Base-by-base conservation (phyloP, 768 basidiomycete genomes). In the Naganishia antarctica region DNA sequence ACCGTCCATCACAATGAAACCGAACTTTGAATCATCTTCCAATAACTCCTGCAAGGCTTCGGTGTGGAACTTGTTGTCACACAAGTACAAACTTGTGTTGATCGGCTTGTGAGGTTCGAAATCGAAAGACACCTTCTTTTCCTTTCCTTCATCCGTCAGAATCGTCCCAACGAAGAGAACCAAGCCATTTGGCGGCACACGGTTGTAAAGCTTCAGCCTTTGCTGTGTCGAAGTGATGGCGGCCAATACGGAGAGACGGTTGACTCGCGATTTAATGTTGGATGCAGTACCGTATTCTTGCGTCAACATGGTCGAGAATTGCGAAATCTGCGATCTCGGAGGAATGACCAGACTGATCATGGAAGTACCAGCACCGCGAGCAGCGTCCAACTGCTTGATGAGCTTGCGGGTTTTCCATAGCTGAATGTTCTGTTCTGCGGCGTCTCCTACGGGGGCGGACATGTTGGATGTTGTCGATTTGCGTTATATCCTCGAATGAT, bases 51-150 rank as follows among this genome's bases (percentile, higher is more conserved):
- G 89, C 25, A 99, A 84, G 0, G 92, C 93, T 74, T 97, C 96
- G 0, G 96, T 98, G 81, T 98, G 94, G 81, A 99, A 99, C 78
- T 96, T 97, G 82, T 96, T 97, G 83, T 98, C 96, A 76, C 96
- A 99, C 48, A 97, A 87, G 80, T 99, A 99, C 57, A 99, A 85
- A 13, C 79, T 93, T 90, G 94, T 97, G 78, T 97, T 98, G 81
- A 98, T 96, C 34, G 94, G 92, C 77, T 97, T 98, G 79, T 96
- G 94, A 8, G 96, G 96, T 76, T 96, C 91, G 68, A 99, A 93
- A 78, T 97, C 94, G 73, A 98, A 97, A 0, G 91, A 92, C 31
- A 94, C 90, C 78, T 98, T 99, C 83, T 98, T 98, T 80, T 98
- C 96, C 79, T 99, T 99, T 64, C 94, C 94, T 79, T 98, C 94